Evolutionary conservation across 2,329 filamentous ascomycete genomes (phyloP), one percentile per base, ranked within the genome.

Genomic region (Talaromyces sp.): DNA sequence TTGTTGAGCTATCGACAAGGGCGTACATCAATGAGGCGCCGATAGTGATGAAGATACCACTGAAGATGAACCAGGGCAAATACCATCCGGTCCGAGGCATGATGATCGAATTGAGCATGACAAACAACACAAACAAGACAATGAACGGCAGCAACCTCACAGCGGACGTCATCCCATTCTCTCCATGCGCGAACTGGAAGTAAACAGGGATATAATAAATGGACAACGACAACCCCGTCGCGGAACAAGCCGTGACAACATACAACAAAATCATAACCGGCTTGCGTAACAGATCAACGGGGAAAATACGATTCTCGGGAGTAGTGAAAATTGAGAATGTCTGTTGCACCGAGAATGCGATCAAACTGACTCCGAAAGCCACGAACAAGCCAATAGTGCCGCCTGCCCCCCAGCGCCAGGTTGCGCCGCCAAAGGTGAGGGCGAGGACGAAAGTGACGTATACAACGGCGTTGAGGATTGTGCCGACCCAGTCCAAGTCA

Each of bases 131-230:
- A 13, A 72, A 72, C 7, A 75, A 64, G 6, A 38, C 75, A 68
- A 22, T 70, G 68, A n/a, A 76, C 70, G 10, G 71, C 69, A n/a
- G 72, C 68, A 62, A 31, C 17, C 56, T 67, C 15, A 75, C 56
- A 2, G 72, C 73, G 0, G 69, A 72, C 2, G 47, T 62, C 13
- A 62, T 62, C 4, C 60, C 60, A 53, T 82, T 81, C 11, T 79
- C 79, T 2, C 75, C 60, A 31, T 62, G 76, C 0, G 78, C 78
- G 69, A 85, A 86, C 64, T 84, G 81, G 70, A 85, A 85, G 73
- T 79, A 85, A 0, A 86, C 74, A 0, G 84, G 84, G 15, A 83
- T 80, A 73, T 83, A 86, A 73, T 85, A 86, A 10, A 83, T 74
- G 0, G 56, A 36, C 34, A 54, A 29, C 17, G 36, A 54, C 31